Evolutionary conservation across 805 yeast genomes (phyloP), one percentile per base, ranked within the genome.

Genomic region (Schizosaccharomyces pombe): DNA sequence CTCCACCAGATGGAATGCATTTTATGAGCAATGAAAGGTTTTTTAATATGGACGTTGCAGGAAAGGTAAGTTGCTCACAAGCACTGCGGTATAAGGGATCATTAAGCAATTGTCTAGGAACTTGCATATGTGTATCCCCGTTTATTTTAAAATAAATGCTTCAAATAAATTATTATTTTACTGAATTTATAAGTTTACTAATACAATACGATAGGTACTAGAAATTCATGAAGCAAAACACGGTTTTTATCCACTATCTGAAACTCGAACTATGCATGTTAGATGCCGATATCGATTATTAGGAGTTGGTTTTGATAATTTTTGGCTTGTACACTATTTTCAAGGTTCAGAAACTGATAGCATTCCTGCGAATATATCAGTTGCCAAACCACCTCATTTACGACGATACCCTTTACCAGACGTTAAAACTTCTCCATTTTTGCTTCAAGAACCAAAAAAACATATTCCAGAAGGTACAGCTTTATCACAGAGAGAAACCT

Each of bases 1-100:
- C 30, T 43, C 49, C 49, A 16, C 49, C 49, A 43, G 49, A 43
- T 43, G 49, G 49, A 16, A 43, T 43, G 49, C 49, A 43, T 43
- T 43, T 43, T 43, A 22, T 43, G 30, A 43, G 49, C 26, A 19
- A 19, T 43, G 49, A 43, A 43, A 19, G 30, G 19, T 28, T 43
- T 9, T 43, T 22, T 26, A 19, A 43, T 19, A 19, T 43, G 14
- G 30, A 43, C 30, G 49, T 26, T 2, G 26, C 28, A 22, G 49
- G 49, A 43, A 43, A 43, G 49, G 49, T 43, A 43, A 22, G 49
- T 43, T 28, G 9, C 14, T 12, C 3, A 22, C 26, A n/a, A 43
- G n/a, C n/a, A n/a, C n/a, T n/a, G n/a, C n/a, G n/a, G n/a, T n/a
- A n/a, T n/a, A n/a, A n/a, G n/a, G 3, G 6, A 37, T n/a, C 11